A percentile compares a stretch with the other conserved stretches of the same genome.
These are phyloP conservation scores for Cudoniella acicularis DNA, from an alignment of 495 filamentous ascomycete genomes.

Conservation along the genomic window DNA sequence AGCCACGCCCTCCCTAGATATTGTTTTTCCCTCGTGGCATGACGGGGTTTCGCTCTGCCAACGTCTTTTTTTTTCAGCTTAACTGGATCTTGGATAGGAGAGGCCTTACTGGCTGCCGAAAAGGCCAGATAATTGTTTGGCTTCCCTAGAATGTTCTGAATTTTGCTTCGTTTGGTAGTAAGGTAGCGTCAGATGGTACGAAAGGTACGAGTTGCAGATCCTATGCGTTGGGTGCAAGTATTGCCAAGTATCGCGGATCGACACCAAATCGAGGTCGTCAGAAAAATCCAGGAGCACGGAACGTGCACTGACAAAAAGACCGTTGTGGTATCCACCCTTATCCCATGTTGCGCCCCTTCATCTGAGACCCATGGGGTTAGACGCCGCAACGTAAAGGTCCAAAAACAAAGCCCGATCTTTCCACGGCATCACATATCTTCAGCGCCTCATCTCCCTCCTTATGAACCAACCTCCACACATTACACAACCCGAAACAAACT, in stretches of 20 bases:
- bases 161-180: too few relatives aligned
- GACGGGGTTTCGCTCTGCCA: too few relatives aligned
- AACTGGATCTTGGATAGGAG: background rate
- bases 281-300: background rate
- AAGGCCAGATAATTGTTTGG: too few relatives aligned
- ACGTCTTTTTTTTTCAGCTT: background rate
- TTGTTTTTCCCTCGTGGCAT: background rate
- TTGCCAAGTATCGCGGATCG: too few relatives aligned
- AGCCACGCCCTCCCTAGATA: background rate
- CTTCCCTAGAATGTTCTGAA: background rate
- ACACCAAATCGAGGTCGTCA: background rate
- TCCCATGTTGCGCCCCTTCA: background rate
- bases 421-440: background rate
- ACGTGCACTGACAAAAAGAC: background rate
- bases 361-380: background rate
- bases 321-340: background rate
- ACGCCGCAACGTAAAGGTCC: too few relatives aligned
- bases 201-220: too few relatives aligned
- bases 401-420: background rate
- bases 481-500: background rate
- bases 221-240: too few relatives aligned
- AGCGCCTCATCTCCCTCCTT: background rate
- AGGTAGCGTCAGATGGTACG: too few relatives aligned
- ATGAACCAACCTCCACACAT: background rate
- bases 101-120: too few relatives aligned